Evolutionary conservation across 2,329 filamentous ascomycete genomes (phyloP).

Genomic region (Xylariomycetidae sp.): DNA sequence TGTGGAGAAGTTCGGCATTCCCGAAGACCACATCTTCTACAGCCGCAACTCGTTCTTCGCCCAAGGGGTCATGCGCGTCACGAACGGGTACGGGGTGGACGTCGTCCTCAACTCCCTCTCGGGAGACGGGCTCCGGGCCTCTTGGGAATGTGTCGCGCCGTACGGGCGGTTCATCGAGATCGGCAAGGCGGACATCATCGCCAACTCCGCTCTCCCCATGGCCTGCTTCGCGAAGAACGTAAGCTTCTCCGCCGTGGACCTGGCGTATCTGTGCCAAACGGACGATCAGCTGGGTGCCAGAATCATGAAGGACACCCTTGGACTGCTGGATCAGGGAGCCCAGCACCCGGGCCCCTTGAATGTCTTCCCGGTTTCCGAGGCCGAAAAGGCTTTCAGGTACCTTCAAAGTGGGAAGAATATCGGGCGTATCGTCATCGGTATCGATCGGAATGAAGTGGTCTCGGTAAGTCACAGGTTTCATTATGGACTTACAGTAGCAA

Average conservation of each 20-base stretch:
- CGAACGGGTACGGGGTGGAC: constrained; percentile 27
- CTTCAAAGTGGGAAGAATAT: constrained; percentile 18
- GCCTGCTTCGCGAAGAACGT: constrained; percentile 27
- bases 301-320: constrained; percentile 10
- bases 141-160: constrained; percentile 30
- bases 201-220: constrained; percentile 33
- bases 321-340: constrained; percentile 10
- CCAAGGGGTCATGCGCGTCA: constrained; percentile 21
- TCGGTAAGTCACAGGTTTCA: constrained; percentile 14
- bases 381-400: constrained; percentile 18
- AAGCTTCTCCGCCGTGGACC: constrained; percentile 18
- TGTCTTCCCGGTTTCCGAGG: constrained; percentile 14
- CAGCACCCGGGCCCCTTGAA: constrained; percentile 16
- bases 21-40: constrained; percentile 26
- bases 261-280: constrained; percentile 13
- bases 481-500: neutral
- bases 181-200: constrained; percentile 28
- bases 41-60: constrained; percentile 26
- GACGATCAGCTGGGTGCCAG: constrained; percentile 8
- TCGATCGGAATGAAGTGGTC: constrained; percentile 16
- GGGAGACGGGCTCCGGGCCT: constrained; percentile 24
- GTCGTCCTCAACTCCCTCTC: constrained; percentile 28
- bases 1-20: constrained; percentile 23
- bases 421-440: constrained; percentile 17
- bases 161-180: constrained; percentile 32